A percentile compares a stretch with the other conserved stretches of the same genome.
phyloP scores from a whole-genome alignment of 768 basidiomycete species.

The Macrolepiota albuminosa region DNA sequence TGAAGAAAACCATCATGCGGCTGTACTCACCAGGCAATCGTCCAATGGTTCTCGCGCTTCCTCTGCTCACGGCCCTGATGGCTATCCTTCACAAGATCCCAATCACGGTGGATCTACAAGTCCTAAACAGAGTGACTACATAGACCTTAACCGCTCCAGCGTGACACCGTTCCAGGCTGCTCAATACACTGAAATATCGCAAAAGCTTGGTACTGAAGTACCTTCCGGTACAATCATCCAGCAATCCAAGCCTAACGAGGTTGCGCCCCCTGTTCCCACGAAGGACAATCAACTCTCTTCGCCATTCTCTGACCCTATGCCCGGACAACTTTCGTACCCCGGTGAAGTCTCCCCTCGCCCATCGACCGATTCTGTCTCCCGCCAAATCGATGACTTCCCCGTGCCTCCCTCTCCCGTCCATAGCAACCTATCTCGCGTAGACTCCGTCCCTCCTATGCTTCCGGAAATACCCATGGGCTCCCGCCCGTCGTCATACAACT shows the following conservation, averaged over 20 bases:
- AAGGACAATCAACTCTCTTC: constrained; percentile 8
- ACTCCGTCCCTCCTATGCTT: constrained; percentile 47
- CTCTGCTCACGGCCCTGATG: constrained; percentile 5
- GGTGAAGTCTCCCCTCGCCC: constrained; percentile 6
- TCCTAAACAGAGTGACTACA: constrained; percentile 41
- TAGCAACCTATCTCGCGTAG: constrained; percentile 35
- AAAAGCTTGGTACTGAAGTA: constrained; percentile 41
- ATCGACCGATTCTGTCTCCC: constrained; percentile 13
- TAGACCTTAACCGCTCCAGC: constrained; percentile 63
- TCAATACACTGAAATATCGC: constrained; percentile 70
- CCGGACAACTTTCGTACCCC: constrained; percentile 1
- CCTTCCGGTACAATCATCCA: constrained; percentile 24
- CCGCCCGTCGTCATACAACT: constrained; percentile 21
- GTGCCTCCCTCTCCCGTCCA: constrained; percentile 31
- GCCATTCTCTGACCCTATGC: constrained; percentile 21
- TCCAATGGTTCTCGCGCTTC: constrained; percentile 12
- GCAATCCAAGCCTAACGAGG: not conserved
- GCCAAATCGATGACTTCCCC: constrained; percentile 32
- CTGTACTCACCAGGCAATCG: constrained; percentile 17
- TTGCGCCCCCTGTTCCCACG: constrained; percentile 6
- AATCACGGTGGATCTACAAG: constrained; percentile 18
- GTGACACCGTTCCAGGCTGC: constrained; percentile 72
- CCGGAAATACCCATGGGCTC: constrained; percentile 47
- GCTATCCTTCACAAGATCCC: constrained; percentile 9
- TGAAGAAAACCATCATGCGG: constrained; percentile 15